Evolutionary conservation across 495 filamentous ascomycete genomes (phyloP), one percentile per base, ranked within the genome.

Genomic region (Tuber indicum): DNA sequence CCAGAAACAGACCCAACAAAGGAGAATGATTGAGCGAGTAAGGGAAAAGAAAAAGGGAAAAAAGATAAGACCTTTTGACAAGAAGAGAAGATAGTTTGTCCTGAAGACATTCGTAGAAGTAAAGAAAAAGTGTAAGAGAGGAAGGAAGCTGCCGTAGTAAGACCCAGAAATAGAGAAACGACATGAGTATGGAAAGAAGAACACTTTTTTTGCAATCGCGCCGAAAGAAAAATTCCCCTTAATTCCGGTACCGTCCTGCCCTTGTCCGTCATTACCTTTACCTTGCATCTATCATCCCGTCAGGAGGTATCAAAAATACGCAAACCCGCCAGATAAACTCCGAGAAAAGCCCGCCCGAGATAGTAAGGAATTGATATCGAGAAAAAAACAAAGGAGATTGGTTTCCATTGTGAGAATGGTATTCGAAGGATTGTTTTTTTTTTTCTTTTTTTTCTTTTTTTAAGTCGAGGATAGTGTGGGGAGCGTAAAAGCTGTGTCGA

Each of bases 291-390:
- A 36, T 66, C 58, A 36, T 66, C 58, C 58, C 14, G 26, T 66
- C 14, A 17, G 14, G 58, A 66, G 26, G 36, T 66, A 66, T 66
- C 12, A 66, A 66, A 66, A 66, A 66, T 66, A 66, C 26, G 58
- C 26, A 66, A 66, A 66, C 58, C 58, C 58, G 1, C 58, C 58
- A 66, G 58, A 66, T 66, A 12, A 66, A 66, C 58, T 66, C 58
- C 58, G 58, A 36, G 36, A 66, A 66, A 66, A 66, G 58, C n/a
- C 58, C 58, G 58, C 58, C 58, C 58, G 58, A 66, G 58, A 66
- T 66, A 26, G 32, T 66, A 36, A 36, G 36, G 58, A 66, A 36
- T 66, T 66, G 58, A 66, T 26, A 26, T 14, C 14, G 4, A 36
- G 16, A 36, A 66, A 66, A 49, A 66, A 66, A 66, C 58, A 66